Percentiles rank a stretch among this genome's conserved stretches.
Evolutionary conservation across 192 early-diverging fungal species (phyloP).

Genomic region (Podila verticillata): DNA sequence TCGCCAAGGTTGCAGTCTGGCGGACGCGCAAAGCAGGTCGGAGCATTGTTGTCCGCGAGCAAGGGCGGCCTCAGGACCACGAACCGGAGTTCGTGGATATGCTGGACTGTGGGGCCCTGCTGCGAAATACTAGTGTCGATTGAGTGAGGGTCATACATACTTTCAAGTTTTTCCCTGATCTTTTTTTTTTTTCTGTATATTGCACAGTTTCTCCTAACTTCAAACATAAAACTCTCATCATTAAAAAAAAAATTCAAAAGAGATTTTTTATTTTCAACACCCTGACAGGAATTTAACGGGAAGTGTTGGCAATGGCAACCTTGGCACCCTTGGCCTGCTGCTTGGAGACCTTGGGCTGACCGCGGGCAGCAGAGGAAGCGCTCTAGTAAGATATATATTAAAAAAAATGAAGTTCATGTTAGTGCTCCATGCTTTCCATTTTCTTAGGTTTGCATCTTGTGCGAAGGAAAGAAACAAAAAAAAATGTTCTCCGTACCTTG

Average conservation of each 20-base stretch:
- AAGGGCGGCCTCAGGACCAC: neutral
- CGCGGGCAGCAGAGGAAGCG: constrained; percentile 50
- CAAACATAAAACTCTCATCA: neutral
- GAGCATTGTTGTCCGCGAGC: constrained; percentile 27
- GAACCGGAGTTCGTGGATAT: constrained; percentile 18
- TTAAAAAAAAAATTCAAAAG: constrained; percentile 2
- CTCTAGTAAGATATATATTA: constrained; percentile 32
- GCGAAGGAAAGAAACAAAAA: too few relatives aligned
- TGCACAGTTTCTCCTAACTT: neutral
- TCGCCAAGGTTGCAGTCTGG: constrained; percentile 29
- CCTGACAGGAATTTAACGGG: constrained; percentile 69
- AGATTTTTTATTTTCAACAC: constrained; percentile 25
- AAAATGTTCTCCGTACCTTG: constrained; percentile 63
- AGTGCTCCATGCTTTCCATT: neutral
- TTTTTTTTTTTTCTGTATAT: neutral
- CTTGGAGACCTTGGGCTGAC: constrained; percentile 81
- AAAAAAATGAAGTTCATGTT: neutral
- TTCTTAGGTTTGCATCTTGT: neutral
- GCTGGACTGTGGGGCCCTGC: constrained; percentile 22
- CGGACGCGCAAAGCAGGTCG: constrained; percentile 19
- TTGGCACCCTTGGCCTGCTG: constrained; percentile 84
- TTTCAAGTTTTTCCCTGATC: too few relatives aligned
- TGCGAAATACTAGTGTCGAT: constrained; percentile 16
- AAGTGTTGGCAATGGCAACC: constrained; percentile 81
- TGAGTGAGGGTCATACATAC: too few relatives aligned